Conservation (phyloP, 352 stramenopile genomes). For the Pythium utonaiense region DNA sequence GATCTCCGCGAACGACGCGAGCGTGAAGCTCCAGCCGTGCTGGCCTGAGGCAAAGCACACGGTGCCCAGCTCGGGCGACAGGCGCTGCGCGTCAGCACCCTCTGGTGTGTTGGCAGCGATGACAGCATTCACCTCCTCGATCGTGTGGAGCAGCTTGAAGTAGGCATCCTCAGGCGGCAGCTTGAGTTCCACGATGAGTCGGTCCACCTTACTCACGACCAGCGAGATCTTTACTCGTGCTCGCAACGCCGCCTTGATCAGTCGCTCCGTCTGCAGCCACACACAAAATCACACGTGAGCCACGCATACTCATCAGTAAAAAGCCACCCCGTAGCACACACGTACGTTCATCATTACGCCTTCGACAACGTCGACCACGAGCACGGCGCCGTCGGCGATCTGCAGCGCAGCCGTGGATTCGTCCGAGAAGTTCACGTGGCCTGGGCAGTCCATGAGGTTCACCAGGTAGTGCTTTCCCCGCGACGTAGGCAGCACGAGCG, state of each 20-base stretch:
- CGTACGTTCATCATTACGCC: slow-evolving; percentile 96
- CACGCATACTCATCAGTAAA: too few relatives aligned
- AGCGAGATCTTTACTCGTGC: slow-evolving; percentile 90
- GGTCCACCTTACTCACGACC: slow-evolving; percentile 98
- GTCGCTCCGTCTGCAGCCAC: slow-evolving; percentile 89
- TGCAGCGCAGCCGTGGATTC: slow-evolving; percentile 93
- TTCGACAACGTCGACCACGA: slow-evolving; percentile 98
- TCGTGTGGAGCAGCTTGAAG: slow-evolving; percentile 96
- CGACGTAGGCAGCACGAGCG: slow-evolving; percentile 91
- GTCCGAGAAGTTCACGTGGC: slow-evolving; percentile 97
- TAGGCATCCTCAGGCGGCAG: slow-evolving; percentile 97
- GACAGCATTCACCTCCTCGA: slow-evolving; percentile 96
- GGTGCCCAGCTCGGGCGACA: slow-evolving; percentile 95
- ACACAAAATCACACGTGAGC: background rate
- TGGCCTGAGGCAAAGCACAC: slow-evolving; percentile 96
- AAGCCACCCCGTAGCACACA: too few relatives aligned
- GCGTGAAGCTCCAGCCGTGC: slow-evolving; percentile 97
- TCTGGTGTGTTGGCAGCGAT: slow-evolving; percentile 68
- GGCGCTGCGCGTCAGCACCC: slow-evolving; percentile 37
- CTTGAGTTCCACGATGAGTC: slow-evolving; percentile 98
- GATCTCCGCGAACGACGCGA: slow-evolving; percentile 93
- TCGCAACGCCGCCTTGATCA: slow-evolving; percentile 91
- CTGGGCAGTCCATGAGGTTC: slow-evolving; percentile 96
- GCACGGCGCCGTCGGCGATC: slow-evolving; percentile 91
- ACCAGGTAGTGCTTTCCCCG: slow-evolving; percentile 95